Evolutionary conservation across 2,329 filamentous ascomycete species (phyloP).

Genomic region (Graphiopsis chlorocephala): DNA sequence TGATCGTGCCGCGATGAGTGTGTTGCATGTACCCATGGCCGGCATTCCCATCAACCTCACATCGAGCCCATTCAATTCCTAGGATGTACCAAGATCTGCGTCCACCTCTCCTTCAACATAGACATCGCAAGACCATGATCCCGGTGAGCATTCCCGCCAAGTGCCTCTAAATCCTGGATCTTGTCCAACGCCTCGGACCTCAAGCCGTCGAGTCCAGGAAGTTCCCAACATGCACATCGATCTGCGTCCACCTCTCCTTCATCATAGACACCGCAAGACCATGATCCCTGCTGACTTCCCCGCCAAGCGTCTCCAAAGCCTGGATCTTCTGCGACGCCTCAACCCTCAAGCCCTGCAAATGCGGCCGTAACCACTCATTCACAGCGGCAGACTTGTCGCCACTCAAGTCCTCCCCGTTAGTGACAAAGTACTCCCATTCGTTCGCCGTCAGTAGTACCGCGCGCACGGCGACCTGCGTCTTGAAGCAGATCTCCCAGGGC

Average conservation of each 20-base stretch:
- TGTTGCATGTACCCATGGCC: background rate
- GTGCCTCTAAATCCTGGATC: conserved; percentile 16
- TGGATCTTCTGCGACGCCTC: conserved; percentile 24
- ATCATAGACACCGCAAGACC: conserved; percentile 20
- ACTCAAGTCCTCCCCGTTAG: conserved; percentile 34
- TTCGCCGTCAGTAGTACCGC: conserved; percentile 35
- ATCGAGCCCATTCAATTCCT: background rate
- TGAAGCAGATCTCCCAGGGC: conserved; percentile 39
- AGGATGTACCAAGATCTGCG: conserved; percentile 32
- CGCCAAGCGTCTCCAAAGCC: conserved; percentile 15
- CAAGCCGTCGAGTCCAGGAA: conserved; percentile 13
- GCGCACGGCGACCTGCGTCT: conserved; percentile 45
- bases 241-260: conserved; percentile 38
- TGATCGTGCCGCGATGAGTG: background rate
- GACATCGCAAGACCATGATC: conserved; percentile 16
- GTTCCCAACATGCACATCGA: conserved; percentile 19
- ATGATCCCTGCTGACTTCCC: conserved; percentile 16
- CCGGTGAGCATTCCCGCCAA: conserved; percentile 15
- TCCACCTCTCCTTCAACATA: conserved; percentile 35
- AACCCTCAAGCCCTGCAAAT: conserved; percentile 19
- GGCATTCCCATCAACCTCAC: background rate
- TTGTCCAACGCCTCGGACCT: conserved; percentile 21
- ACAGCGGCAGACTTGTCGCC: conserved; percentile 29
- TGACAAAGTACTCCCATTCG: conserved; percentile 39
- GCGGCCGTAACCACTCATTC: conserved; percentile 23